Base-by-base conservation (phyloP, 2,329 filamentous ascomycete genomes). In the Raffaelea arxii region DNA sequence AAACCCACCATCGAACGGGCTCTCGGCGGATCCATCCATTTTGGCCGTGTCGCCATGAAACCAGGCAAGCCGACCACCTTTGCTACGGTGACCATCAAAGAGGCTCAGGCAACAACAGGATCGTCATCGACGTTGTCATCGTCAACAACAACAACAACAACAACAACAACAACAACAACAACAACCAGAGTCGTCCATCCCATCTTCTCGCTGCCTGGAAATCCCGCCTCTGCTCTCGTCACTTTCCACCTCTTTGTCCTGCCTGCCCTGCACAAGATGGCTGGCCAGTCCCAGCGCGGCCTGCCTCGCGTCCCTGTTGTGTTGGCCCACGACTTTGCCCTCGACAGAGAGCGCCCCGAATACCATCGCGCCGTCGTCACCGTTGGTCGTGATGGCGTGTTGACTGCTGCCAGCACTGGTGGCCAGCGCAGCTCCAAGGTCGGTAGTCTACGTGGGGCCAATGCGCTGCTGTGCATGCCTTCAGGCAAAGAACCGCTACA, bases 11-110 rank as follows among this genome's bases (percentile, higher is more conserved):
- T 98, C 56, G 92, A 97, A 68, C 83, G 91, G 37, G 74, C 81
- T 2, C 77, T 98, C 1, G 88, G 89, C 47, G 92, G 92, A 7
- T 92, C 83, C 0, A 95, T 98, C 54, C 92, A 96, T 64, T 98
- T 98, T 56, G 92, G 92, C 22, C 84, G 92, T 3, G 92, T 98
- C 3, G 78, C 84, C 46, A 97, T 98, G 92, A 98, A 98, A 69
- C 92, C 92, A 0, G 92, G 92, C 4, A 98, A 97, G 65, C 92
- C 92, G 2, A 96, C 90, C 0, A 98, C 92, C 0, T 98, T 98
- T 62, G 92, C 92, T 3, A 96, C 88, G 0, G 76, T 97, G 0
- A 82, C 86, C 1, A 70, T 76, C 35, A 82, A 81, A 62, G 19
- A 23, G 23, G 30, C 40, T 21, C 10, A 7, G 21, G 19, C 11